These are phyloP conservation scores for Leccinum uliginosum DNA, from an alignment of 768 basidiomycete species.

Conservation along the genomic window DNA sequence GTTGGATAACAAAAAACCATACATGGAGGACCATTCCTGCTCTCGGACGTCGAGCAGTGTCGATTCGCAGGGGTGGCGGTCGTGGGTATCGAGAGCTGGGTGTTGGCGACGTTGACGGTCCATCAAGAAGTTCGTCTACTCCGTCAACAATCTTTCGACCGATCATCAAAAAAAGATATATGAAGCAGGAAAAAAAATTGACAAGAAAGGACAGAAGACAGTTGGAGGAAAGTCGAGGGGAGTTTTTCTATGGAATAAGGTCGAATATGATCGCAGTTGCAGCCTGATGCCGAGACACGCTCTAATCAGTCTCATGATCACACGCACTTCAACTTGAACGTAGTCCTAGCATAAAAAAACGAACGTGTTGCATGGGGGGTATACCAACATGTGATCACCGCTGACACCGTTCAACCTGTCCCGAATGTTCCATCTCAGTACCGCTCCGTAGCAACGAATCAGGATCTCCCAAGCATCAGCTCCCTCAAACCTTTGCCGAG, in stretches of 20 bases:
- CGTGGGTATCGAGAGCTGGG: constrained; percentile 2
- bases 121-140: constrained; percentile 21
- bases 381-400: constrained; percentile 12
- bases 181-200: constrained; percentile 7
- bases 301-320: background rate
- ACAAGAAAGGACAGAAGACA: constrained; percentile 18
- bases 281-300: background rate
- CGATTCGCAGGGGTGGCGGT: constrained; percentile 13
- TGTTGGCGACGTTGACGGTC: background rate
- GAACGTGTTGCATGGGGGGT: constrained; percentile 2
- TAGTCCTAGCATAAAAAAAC: constrained; percentile 1
- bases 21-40: constrained; percentile 10
- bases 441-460: background rate
- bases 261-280: background rate
- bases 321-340: background rate
- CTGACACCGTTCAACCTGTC: background rate
- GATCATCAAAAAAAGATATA: constrained; percentile 17
- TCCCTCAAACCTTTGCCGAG: constrained; percentile 30
- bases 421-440: background rate
- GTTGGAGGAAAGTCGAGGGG: constrained; percentile 13
- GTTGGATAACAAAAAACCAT: background rate
- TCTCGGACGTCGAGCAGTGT: constrained; percentile 7
- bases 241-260: background rate
- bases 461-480: constrained; percentile 27
- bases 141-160: constrained; percentile 25